These are phyloP conservation scores for Trichomonas vaginalis DNA, from an alignment of 208 protist species.

Conservation along the genomic window DNA sequence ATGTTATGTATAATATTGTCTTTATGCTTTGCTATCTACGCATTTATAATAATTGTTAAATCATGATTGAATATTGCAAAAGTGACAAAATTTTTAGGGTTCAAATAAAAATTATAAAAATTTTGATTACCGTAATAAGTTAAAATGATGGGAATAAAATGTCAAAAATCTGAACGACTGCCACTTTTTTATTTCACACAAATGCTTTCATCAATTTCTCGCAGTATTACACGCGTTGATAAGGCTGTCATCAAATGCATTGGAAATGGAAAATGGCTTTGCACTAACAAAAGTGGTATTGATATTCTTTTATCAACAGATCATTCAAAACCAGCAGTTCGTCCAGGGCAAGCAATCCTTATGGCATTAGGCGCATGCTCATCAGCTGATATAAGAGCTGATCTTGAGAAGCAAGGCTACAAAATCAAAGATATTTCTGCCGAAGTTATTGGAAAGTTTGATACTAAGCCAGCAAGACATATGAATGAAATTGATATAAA, in stretches of 20 bases:
- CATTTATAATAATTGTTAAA: too few relatives aligned
- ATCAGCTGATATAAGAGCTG: neutral
- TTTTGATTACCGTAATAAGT: too few relatives aligned
- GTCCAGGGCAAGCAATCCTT: neutral
- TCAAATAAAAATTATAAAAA: too few relatives aligned
- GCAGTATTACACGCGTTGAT: neutral
- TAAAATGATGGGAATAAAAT: too few relatives aligned
- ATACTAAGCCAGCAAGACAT: neutral
- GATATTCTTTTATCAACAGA: neutral
- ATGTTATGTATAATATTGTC: too few relatives aligned
- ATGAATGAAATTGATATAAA: neutral
- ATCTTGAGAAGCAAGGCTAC: neutral
- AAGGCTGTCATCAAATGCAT: neutral
- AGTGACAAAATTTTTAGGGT: too few relatives aligned
- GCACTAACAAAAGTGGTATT: neutral
- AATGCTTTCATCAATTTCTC: too few relatives aligned
- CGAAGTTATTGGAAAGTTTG: neutral
- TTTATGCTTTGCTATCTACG: too few relatives aligned
- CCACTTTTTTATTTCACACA: too few relatives aligned
- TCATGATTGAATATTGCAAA: too few relatives aligned
- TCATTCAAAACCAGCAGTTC: neutral
- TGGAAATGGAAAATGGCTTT: neutral
- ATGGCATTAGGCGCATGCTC: neutral
- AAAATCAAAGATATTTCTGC: neutral
- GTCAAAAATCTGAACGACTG: too few relatives aligned